phyloP scores from a whole-genome alignment of 2,329 filamentous ascomycete genomes.

The Claviceps sp. region DNA sequence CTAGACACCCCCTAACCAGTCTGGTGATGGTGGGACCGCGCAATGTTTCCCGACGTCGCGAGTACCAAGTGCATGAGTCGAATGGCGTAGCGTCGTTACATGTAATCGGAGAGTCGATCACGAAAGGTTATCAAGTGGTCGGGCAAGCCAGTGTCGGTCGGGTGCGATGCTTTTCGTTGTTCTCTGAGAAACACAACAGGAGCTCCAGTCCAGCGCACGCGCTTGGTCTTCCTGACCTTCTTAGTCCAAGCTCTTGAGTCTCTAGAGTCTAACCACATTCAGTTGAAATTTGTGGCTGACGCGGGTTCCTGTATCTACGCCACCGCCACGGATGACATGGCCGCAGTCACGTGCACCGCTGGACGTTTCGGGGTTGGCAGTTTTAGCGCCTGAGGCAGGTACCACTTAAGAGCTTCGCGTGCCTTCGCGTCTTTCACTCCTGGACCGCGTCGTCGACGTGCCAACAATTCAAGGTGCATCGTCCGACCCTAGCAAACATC shows the following conservation, averaged over 20 bases:
- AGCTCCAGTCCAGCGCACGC: background rate
- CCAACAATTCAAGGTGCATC: conserved; percentile 15
- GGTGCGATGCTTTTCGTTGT: background rate
- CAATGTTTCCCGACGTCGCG: background rate
- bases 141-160: background rate
- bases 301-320: too few species aligned
- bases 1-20: conserved; percentile 2
- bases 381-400: conserved; percentile 20
- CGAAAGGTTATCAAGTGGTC: background rate
- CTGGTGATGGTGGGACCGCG: background rate
- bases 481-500: conserved; percentile 10
- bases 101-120: background rate
- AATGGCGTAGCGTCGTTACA: background rate
- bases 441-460: conserved; percentile 25
- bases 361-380: too few species aligned
- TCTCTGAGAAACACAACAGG: background rate
- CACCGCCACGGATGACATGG: too few species aligned
- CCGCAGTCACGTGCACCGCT: background rate
- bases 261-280: too few species aligned
- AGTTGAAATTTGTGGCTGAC: too few species aligned
- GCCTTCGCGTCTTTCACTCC: conserved; percentile 21
- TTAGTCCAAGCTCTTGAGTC: too few species aligned
- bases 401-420: conserved; percentile 26
- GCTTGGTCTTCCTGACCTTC: too few species aligned
- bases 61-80: background rate